Conservation (phyloP, 345 rosid species). For the Punica granatum region DNA sequence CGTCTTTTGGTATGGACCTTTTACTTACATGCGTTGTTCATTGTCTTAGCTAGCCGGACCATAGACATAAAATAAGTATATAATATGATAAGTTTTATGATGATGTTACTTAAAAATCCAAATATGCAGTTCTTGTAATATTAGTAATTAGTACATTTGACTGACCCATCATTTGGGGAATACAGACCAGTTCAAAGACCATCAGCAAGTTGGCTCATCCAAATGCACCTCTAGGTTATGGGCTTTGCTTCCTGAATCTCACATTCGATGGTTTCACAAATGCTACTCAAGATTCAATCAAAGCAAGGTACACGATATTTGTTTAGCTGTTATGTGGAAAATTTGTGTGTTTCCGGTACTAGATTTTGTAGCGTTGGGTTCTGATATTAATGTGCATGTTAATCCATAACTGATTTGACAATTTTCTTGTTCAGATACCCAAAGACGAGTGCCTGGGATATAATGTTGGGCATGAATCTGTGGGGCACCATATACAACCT, state of each 20-base stretch:
- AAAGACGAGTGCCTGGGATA: constrained; percentile 85
- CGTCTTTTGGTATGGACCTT: background rate
- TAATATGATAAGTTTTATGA: too few relatives aligned
- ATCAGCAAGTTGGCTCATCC: constrained; percentile 93
- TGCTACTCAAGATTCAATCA: constrained; percentile 94
- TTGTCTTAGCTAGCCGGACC: background rate
- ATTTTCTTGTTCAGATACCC: constrained; percentile 48
- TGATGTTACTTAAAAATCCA: background rate
- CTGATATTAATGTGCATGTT: background rate
- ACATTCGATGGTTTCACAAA: constrained; percentile 98
- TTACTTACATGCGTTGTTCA: background rate
- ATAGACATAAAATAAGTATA: too few relatives aligned
- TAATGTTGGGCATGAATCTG: constrained; percentile 94
- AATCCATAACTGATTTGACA: background rate
- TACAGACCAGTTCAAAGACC: constrained; percentile 91
- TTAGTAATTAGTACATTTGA: background rate
- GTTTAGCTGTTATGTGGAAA: background rate
- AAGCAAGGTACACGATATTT: constrained; percentile 40
- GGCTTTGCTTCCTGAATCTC: constrained; percentile 86
- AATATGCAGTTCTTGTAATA: background rate
- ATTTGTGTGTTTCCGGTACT: background rate
- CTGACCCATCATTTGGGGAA: constrained; percentile 7
- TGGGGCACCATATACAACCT: constrained; percentile 93
- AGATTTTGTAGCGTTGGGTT: background rate
- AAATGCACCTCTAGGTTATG: constrained; percentile 91